These are phyloP conservation scores for Dalbergia cochinchinensis DNA, from an alignment of 306 rosid species.

Conservation along the genomic window DNA sequence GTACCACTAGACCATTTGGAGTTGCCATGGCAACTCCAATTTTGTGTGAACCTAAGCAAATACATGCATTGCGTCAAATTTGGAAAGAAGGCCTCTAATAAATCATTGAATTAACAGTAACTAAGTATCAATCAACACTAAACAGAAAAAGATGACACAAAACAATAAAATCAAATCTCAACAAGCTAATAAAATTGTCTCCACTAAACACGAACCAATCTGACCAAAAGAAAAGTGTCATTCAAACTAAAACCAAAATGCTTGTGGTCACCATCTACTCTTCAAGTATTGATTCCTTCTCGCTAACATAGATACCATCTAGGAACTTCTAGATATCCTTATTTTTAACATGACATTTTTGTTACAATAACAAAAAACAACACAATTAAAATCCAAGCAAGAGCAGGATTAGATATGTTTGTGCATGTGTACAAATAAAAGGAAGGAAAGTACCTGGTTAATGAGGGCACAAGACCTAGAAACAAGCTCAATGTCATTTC, in stretches of 20 bases:
- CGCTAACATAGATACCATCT: slow-evolving; percentile 87
- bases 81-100: slow-evolving; percentile 28
- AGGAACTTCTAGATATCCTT: slow-evolving; percentile 90
- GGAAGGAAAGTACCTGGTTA: slow-evolving; percentile 63
- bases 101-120: slow-evolving; percentile 27
- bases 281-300: slow-evolving; percentile 69
- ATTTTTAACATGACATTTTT: slow-evolving; percentile 90
- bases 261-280: slow-evolving; percentile 48
- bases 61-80: slow-evolving; percentile 38
- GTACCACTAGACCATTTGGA: slow-evolving; percentile 78
- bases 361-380: slow-evolving; percentile 31
- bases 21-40: slow-evolving; percentile 96
- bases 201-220: slow-evolving; percentile 31
- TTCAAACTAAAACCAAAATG: slow-evolving; percentile 14
- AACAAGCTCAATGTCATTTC: slow-evolving; percentile 84
- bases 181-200: slow-evolving; percentile 33
- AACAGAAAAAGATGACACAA: slow-evolving; percentile 38
- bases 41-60: slow-evolving; percentile 81
- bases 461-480: slow-evolving; percentile 78
- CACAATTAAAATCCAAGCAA: not conserved
- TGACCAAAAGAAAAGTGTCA: slow-evolving; percentile 3
- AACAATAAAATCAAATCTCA: slow-evolving; percentile 35
- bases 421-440: not conserved
- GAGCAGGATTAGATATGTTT: not conserved
- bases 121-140: slow-evolving; percentile 25